Evolutionary conservation across 768 basidiomycete genomes (phyloP).

Genomic region (Lactarius psammicola): DNA sequence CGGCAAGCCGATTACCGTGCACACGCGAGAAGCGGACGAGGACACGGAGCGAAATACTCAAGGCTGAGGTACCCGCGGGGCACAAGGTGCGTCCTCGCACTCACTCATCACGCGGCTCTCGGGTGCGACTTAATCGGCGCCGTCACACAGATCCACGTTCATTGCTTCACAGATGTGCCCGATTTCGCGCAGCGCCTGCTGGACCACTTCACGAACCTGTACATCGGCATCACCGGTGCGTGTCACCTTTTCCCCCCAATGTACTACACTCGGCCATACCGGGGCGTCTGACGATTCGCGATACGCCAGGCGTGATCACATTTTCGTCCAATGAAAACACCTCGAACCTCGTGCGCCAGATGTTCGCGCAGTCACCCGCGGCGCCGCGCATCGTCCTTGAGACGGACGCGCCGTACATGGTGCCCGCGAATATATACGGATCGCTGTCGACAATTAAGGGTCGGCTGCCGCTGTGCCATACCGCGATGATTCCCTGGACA

Average conservation of each 20-base stretch:
- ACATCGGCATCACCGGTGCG: conserved; percentile 77
- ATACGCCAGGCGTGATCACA: conserved; percentile 65
- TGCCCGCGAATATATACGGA: conserved; percentile 68
- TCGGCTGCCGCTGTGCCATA: conserved; percentile 68
- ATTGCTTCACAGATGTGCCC: conserved; percentile 85
- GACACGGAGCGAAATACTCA: conserved; percentile 79
- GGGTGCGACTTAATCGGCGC: neutral
- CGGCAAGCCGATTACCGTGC: conserved; percentile 78
- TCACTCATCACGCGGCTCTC: neutral
- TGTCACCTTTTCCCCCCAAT: neutral
- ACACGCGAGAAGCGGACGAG: conserved; percentile 82
- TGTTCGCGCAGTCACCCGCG: conserved; percentile 29
- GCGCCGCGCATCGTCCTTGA: conserved; percentile 56
- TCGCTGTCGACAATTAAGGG: conserved; percentile 53
- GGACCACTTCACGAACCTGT: conserved; percentile 75
- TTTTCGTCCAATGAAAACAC: conserved; percentile 76
- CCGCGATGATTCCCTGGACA: conserved; percentile 84
- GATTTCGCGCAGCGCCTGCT: conserved; percentile 69
- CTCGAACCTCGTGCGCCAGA: conserved; percentile 55
- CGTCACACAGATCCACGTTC: conserved; percentile 73
- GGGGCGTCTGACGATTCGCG: neutral
- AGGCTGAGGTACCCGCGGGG: conserved; percentile 67
- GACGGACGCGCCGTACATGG: conserved; percentile 88
- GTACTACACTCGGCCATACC: neutral
- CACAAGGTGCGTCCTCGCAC: conserved; percentile 62